Evolutionary conservation across 768 basidiomycete species (phyloP), one percentile per base, ranked within the genome.

Genomic region (Vararia minispora): DNA sequence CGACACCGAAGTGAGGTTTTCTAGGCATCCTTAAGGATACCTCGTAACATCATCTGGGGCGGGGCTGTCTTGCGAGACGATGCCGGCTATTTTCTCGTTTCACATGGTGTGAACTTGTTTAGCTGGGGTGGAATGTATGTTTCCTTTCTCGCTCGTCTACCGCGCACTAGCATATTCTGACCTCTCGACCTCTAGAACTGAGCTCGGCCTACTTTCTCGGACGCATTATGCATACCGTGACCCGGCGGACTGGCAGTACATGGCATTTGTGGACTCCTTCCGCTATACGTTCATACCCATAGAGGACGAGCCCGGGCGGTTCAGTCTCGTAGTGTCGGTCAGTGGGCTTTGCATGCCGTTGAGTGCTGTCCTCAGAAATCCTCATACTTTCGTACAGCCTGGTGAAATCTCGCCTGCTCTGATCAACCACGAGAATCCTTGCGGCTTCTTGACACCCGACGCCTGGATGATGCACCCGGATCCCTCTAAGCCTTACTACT

Each of bases 151-250:
- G 20, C 18, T 18, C 2, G 11, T 23, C 25, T 1, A 35, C 14
- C 24, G 8, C 5, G 14, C 23, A 17, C 37, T 24, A 18, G 28
- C 18, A 23, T 22, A 12, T 39, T 28, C 6, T 2, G n/a, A n/a
- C n/a, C n/a, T n/a, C n/a, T n/a, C n/a, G n/a, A n/a, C n/a, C 20
- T 16, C 31, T 20, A 54, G 53, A 33, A 51, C 53, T 8, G 53
- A 54, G 41, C 11, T 37, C 13, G 43, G 51, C 24, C 22, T 44
- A 25, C 25, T 49, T 5, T 43, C 21, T 37, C 37, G 23, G 34
- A 29, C 16, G 28, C 37, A 7, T 33, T 28, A 28, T 28, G 37
- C 13, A 2, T 20, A 18, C 27, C 24, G 24, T 13, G 22, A 28
- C 21, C 42, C 32, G 3, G 33, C 33, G 16, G 35, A 45, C 21